Evolutionary conservation across 495 filamentous ascomycete genomes (phyloP).

Genomic region (Xylaria palmicola): DNA sequence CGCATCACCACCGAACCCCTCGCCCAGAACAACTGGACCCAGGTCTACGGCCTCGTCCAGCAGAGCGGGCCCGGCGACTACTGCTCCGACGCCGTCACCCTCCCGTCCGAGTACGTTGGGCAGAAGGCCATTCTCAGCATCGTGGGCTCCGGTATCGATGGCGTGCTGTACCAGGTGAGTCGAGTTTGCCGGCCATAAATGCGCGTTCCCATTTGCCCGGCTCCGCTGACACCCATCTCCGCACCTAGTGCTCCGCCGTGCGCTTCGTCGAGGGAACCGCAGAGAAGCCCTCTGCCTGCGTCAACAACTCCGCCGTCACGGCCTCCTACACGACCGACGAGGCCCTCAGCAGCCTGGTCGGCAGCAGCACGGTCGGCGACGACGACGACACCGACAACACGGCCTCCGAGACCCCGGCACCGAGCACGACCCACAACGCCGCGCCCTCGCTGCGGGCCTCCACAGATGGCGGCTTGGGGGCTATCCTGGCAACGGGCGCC

Average conservation of each 20-base stretch:
- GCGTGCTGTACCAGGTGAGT: constrained; percentile 51
- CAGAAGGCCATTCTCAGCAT: constrained; percentile 50
- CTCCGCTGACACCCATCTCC: background rate
- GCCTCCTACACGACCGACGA: constrained; percentile 36
- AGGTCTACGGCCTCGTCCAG: constrained; percentile 44
- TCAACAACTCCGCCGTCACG: constrained; percentile 42
- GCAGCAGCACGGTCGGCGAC: constrained; percentile 10
- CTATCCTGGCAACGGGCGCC: constrained; percentile 19
- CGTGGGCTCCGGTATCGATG: constrained; percentile 43
- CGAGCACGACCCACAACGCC: constrained; percentile 20
- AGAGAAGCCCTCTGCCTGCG: constrained; percentile 32
- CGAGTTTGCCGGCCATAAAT: too few species aligned
- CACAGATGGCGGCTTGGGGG: constrained; percentile 15
- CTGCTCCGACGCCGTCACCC: constrained; percentile 41
- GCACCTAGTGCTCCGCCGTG: constrained; percentile 47
- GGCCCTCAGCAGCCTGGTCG: constrained; percentile 23
- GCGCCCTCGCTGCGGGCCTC: constrained; percentile 13
- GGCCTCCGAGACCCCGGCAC: constrained; percentile 11
- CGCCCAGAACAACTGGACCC: constrained; percentile 46
- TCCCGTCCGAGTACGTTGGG: constrained; percentile 45
- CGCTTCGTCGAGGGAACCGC: constrained; percentile 47
- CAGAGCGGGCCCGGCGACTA: constrained; percentile 47
- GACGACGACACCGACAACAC: background rate
- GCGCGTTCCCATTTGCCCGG: too few species aligned
- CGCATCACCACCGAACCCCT: constrained; percentile 47